Evolutionary conservation across 2,329 filamentous ascomycete genomes (phyloP), one percentile per base, ranked within the genome.

Genomic region (Talaromyces islandicus): DNA sequence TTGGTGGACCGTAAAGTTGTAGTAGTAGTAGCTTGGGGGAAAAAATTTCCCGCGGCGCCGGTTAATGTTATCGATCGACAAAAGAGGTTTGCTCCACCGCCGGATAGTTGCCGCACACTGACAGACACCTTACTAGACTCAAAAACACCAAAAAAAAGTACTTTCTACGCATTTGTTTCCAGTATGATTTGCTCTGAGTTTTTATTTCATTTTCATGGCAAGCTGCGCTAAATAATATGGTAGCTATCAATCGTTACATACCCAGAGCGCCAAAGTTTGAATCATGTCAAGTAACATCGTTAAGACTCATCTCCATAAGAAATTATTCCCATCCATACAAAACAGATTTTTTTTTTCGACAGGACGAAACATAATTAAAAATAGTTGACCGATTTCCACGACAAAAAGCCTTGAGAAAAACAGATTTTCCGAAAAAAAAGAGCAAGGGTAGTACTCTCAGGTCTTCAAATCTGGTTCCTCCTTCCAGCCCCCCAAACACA

Each of bases 401-500:
- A 62, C 58, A 57, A 55, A 66, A 67, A 64, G n/a, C 63, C 57
- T 64, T 59, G 64, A 60, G 60, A 56, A 58, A 64, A 64, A 65
- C 32, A 58, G 57, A 57, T 54, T 27, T 38, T 60, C 56, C 54
- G 53, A 25, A 43, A 59, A 60, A 38, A 50, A 51, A 32, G 43
- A 14, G 7, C 11, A 32, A 53, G n/a, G n/a, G n/a, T n/a, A n/a
- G n/a, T n/a, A 51, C 46, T 35, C 43, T n/a, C 53, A 35, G 24
- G 27, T 12, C 17, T 55, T 57, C 51, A 50, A 7, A 29, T n/a
- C 24, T 56, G 35, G 29, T 46, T 58, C 66, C 68, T 66, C 48
- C 50, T 62, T 69, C 69, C 71, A 73, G 68, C 69, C 69, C 71
- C 67, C 69, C 65, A 68, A 72, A 72, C 72, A 76, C 68, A 70